Evolutionary conservation across 306 rosid genomes (phyloP).

Genomic region (Lagenaria siceraria): DNA sequence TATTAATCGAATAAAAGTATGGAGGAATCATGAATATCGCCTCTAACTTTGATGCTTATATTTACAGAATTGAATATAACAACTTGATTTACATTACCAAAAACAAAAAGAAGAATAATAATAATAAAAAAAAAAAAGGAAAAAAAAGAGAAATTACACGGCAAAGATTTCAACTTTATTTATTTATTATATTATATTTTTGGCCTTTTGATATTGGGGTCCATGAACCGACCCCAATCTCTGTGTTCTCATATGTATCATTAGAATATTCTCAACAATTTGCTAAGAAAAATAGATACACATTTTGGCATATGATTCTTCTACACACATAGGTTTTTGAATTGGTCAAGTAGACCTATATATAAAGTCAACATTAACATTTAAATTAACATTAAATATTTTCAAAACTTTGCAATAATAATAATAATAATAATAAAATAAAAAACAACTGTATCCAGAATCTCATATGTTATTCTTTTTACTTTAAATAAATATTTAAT

Average conservation of each 20-base stretch:
- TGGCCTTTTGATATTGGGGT: background rate
- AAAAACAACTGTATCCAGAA: background rate
- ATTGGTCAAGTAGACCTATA: background rate
- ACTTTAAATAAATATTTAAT: background rate
- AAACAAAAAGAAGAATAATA: background rate
- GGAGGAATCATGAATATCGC: background rate
- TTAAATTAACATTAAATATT: background rate
- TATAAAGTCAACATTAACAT: constrained; percentile 2
- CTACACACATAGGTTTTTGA: background rate
- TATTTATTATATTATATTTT: background rate
- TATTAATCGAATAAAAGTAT: background rate
- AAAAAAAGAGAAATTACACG: background rate
- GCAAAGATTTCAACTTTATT: background rate
- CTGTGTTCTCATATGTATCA: background rate
- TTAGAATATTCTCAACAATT: background rate
- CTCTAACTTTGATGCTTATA: background rate
- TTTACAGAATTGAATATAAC: background rate
- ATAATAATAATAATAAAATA: no score
- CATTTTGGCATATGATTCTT: constrained; percentile 1
- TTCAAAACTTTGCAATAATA: background rate
- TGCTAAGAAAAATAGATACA: background rate
- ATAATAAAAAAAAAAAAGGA: background rate
- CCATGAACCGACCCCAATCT: constrained; percentile 2
- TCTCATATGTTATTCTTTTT: background rate
- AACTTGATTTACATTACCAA: background rate